These are phyloP conservation scores for Solanum piurae DNA, from an alignment of 257 asterid genomes.

Conservation along the genomic window DNA sequence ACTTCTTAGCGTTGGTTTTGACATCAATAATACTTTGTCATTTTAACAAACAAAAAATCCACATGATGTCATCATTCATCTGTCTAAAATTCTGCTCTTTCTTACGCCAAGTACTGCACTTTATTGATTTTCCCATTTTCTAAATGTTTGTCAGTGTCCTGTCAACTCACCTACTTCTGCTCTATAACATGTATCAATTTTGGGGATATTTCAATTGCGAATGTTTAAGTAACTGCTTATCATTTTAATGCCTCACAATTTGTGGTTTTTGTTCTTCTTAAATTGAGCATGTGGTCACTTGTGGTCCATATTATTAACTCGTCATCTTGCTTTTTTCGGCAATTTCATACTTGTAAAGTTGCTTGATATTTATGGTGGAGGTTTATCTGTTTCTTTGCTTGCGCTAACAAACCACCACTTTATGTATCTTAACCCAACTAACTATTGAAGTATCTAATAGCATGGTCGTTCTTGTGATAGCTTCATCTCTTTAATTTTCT, in stretches of 20 bases:
- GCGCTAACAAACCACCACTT: background rate
- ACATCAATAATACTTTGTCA: background rate
- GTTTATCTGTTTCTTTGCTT: background rate
- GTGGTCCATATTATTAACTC: background rate
- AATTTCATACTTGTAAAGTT: background rate
- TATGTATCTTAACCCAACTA: background rate
- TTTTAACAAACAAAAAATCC: background rate
- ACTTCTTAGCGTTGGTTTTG: background rate
- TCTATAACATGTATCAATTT: background rate
- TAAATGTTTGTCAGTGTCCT: background rate
- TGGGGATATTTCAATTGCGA: background rate
- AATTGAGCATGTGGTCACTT: background rate
- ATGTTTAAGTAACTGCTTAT: background rate
- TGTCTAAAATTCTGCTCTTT: background rate
- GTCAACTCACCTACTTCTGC: background rate
- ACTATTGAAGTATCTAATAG: background rate
- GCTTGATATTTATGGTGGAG: background rate
- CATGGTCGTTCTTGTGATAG: background rate
- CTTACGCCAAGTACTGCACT: background rate
- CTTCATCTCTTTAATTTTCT: background rate
- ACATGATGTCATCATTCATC: background rate
- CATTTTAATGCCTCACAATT: background rate
- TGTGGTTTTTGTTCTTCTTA: background rate
- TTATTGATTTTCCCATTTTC: background rate
- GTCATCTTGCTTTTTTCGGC: background rate